phyloP scores from a whole-genome alignment of 768 basidiomycete genomes.

The Suillus clintonianus region DNA sequence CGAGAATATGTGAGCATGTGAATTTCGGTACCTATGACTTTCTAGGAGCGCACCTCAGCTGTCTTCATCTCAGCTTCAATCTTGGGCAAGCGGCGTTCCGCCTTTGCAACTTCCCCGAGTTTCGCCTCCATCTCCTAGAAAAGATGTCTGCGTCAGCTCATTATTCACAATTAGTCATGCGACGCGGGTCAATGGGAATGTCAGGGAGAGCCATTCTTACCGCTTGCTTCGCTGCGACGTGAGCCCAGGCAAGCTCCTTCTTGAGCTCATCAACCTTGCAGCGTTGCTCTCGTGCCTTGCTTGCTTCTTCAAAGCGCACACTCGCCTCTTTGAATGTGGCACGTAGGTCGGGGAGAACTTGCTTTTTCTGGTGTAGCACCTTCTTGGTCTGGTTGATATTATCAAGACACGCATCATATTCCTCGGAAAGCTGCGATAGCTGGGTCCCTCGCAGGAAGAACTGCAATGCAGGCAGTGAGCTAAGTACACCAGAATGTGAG shows the following conservation, averaged over 20 bases:
- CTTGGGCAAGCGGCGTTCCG: conserved; percentile 39
- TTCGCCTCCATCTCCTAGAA: conserved; percentile 46
- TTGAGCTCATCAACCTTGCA: conserved; percentile 69
- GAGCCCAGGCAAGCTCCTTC: conserved; percentile 87
- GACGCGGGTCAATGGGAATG: not conserved
- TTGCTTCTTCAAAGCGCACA: conserved; percentile 68
- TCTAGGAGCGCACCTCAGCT: conserved; percentile 37
- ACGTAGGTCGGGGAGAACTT: conserved; percentile 77
- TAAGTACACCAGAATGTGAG: not conserved
- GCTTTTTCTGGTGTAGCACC: conserved; percentile 68
- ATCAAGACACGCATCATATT: conserved; percentile 76
- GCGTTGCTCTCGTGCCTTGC: conserved; percentile 71
- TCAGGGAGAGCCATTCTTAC: conserved; percentile 37
- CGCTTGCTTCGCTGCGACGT: conserved; percentile 69
- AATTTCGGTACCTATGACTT: not conserved
- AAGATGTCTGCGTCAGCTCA: not conserved
- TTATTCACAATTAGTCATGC: not conserved
- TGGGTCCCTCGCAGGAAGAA: conserved; percentile 96
- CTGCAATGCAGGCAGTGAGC: conserved; percentile 38
- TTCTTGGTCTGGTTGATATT: conserved; percentile 73
- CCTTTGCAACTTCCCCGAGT: conserved; percentile 41
- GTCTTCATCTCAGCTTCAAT: conserved; percentile 40
- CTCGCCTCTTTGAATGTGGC: conserved; percentile 56
- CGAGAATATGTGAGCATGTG: conserved; percentile 3
- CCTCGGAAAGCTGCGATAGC: conserved; percentile 81